phyloP scores from a whole-genome alignment of 345 rosid species.

The Salix udensis region DNA sequence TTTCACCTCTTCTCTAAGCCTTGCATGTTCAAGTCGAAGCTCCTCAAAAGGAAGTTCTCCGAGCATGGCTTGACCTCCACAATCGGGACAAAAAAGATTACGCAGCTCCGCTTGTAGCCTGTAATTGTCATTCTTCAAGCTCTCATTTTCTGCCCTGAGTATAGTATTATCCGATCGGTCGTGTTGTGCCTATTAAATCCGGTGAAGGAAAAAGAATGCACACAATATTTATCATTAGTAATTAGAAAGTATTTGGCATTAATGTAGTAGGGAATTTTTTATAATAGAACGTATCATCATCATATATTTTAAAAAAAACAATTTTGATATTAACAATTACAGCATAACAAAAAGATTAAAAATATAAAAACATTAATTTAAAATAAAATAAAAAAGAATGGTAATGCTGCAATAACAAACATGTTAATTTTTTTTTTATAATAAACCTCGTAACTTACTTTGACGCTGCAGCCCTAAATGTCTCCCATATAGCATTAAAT shows the following conservation, averaged over 20 bases:
- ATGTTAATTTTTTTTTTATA: too few species aligned
- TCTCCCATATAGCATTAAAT: conserved; percentile 20
- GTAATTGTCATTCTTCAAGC: conserved; percentile 63
- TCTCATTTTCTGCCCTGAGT: conserved; percentile 77
- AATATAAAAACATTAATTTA: too few species aligned
- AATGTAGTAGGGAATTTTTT: too few species aligned
- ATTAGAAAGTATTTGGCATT: background rate
- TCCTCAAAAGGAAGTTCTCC: conserved; percentile 72
- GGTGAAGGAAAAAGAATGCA: background rate
- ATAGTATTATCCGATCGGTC: conserved; percentile 72
- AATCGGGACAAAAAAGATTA: conserved; percentile 62
- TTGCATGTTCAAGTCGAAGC: conserved; percentile 72
- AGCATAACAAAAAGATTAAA: too few species aligned
- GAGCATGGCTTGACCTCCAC: conserved; percentile 70
- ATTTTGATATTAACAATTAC: too few species aligned
- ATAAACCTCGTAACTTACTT: background rate
- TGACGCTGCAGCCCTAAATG: conserved; percentile 6
- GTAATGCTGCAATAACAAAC: too few species aligned
- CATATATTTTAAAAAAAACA: too few species aligned
- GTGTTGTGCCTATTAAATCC: conserved; percentile 70
- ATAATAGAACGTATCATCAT: too few species aligned
- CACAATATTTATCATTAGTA: background rate
- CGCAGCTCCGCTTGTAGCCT: conserved; percentile 71
- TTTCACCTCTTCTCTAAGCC: conserved; percentile 84
- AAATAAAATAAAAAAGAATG: too few species aligned